These are phyloP conservation scores for Globisporangium cederbergense DNA, from an alignment of 352 stramenopile genomes.

Conservation along the genomic window DNA sequence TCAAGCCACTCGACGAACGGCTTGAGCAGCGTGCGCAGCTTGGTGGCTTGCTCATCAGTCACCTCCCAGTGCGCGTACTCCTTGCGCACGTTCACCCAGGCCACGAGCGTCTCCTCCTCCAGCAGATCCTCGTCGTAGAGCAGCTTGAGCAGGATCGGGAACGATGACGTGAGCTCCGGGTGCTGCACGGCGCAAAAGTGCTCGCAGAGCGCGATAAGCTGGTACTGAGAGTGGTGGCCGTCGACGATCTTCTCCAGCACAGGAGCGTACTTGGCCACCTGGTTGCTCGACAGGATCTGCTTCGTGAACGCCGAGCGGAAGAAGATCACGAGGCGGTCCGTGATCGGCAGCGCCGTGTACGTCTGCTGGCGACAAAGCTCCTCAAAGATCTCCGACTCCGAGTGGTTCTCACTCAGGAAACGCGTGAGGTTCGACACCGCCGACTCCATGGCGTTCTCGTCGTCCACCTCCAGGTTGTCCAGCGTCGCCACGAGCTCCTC, in stretches of 20 bases:
- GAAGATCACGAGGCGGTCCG: constrained; percentile 94
- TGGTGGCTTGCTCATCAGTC: constrained; percentile 80
- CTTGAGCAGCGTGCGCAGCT: constrained; percentile 86
- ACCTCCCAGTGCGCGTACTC: constrained; percentile 87
- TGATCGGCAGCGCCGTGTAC: constrained; percentile 84
- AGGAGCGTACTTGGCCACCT: constrained; percentile 83
- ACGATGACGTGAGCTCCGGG: constrained; percentile 68
- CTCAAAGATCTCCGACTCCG: constrained; percentile 74
- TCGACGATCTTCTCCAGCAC: constrained; percentile 86
- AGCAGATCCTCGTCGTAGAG: constrained; percentile 96
- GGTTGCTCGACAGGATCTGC: constrained; percentile 90
- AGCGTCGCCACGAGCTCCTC: constrained; percentile 66
- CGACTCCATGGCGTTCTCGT: constrained; percentile 80
- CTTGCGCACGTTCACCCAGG: constrained; percentile 87
- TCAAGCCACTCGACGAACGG: constrained; percentile 97
- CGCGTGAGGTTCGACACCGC: constrained; percentile 64
- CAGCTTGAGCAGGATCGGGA: constrained; percentile 95
- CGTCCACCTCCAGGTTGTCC: constrained; percentile 80
- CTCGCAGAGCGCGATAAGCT: constrained; percentile 91
- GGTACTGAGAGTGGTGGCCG: constrained; percentile 88
- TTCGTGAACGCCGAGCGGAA: constrained; percentile 87
- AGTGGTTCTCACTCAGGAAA: constrained; percentile 50
- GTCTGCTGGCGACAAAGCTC: constrained; percentile 94
- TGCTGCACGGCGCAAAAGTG: constrained; percentile 90
- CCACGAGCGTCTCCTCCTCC: constrained; percentile 93